A percentile compares a stretch with the other conserved stretches of the same genome.
Evolutionary conservation across 2,329 filamentous ascomycete species (phyloP).

Genomic region (Ascochyta fabae): DNA sequence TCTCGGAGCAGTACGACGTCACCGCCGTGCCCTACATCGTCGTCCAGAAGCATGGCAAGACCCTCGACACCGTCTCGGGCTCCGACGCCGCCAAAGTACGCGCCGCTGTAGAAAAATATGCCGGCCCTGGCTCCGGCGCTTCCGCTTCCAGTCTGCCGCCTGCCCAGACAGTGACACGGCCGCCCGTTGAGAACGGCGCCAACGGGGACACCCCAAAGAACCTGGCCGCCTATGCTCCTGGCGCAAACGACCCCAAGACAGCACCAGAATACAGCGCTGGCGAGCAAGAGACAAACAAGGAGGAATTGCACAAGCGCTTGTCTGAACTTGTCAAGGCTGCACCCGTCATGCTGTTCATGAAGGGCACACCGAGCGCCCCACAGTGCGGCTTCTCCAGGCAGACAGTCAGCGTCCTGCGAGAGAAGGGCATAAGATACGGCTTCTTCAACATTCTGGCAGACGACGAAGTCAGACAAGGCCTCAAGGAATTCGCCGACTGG

Average conservation of each 20-base stretch:
- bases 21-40: slow-evolving; percentile 93
- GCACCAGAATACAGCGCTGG: slow-evolving; percentile 56
- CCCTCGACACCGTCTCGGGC: slow-evolving; percentile 85
- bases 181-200: slow-evolving; percentile 48
- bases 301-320: slow-evolving; percentile 83
- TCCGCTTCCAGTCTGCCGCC: slow-evolving; percentile 50
- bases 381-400: slow-evolving; percentile 95
- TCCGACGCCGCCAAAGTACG: slow-evolving; percentile 88
- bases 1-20: slow-evolving; percentile 92
- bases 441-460: slow-evolving; percentile 99
- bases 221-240: slow-evolving; percentile 55
- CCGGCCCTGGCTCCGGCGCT: slow-evolving; percentile 57
- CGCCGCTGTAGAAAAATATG: slow-evolving; percentile 82
- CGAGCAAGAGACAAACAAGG: slow-evolving; percentile 63
- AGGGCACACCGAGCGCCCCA: slow-evolving; percentile 85
- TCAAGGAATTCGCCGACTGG: slow-evolving; percentile 99
- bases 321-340: slow-evolving; percentile 90
- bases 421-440: slow-evolving; percentile 91
- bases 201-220: slow-evolving; percentile 46
- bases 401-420: slow-evolving; percentile 82
- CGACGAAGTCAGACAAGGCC: slow-evolving; percentile 92
- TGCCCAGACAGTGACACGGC: slow-evolving; percentile 54
- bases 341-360: slow-evolving; percentile 99
- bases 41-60: slow-evolving; percentile 74
- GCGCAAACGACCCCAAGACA: slow-evolving; percentile 51